A percentile compares a stretch with the other conserved stretches of the same genome.
phyloP scores from a whole-genome alignment of 305 asterid species.

The Stenogyne calaminthoides region DNA sequence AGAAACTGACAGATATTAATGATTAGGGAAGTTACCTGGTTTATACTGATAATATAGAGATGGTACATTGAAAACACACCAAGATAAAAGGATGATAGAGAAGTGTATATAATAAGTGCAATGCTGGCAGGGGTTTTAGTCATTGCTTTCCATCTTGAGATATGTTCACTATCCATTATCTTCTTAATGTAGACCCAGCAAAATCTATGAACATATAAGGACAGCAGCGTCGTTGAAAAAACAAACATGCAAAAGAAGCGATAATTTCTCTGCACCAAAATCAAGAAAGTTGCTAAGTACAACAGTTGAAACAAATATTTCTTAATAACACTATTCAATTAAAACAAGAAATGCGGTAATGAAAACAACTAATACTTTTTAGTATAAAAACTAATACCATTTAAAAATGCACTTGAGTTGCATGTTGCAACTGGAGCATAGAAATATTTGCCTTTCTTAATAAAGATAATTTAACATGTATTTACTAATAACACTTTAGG shows the following conservation, averaged over 20 bases:
- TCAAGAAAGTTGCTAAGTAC: slow-evolving; percentile 11
- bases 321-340: background rate
- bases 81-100: slow-evolving; percentile 76
- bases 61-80: slow-evolving; percentile 85
- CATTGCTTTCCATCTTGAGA: slow-evolving; percentile 66
- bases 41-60: slow-evolving; percentile 72
- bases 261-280: no score
- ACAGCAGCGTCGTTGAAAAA: slow-evolving; percentile 64
- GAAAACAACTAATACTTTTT: no score
- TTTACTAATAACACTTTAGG: background rate
- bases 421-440: no score
- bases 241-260: no score
- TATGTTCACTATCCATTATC: slow-evolving; percentile 63
- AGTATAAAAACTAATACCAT: no score
- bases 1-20: background rate
- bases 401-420: no score
- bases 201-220: slow-evolving; percentile 74
- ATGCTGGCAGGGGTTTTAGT: slow-evolving; percentile 74
- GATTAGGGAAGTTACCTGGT: slow-evolving; percentile 82
- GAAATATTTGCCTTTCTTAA: background rate
- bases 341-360: no score
- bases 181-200: slow-evolving; percentile 70
- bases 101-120: slow-evolving; percentile 64
- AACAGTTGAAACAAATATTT: background rate
- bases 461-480: background rate